Base-by-base conservation (phyloP, 2,329 filamentous ascomycete genomes). In the Cryphonectria carpinicola region DNA sequence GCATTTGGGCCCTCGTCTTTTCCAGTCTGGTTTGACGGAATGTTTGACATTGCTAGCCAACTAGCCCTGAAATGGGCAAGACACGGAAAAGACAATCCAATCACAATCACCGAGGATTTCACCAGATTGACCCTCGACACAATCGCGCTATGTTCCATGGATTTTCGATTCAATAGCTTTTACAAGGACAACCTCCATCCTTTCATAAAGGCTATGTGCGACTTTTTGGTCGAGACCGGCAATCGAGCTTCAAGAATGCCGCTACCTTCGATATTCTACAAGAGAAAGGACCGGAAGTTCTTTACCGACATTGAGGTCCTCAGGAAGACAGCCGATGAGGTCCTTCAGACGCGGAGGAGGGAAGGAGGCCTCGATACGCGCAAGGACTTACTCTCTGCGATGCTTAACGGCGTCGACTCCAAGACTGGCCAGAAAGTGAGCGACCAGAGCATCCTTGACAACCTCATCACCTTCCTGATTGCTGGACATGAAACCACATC, bases 401-500 rank as follows among this genome's bases (percentile, higher is more conserved):
- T 74, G 73, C 60, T 74, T 35, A 66, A 46, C 8, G 70, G 63
- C 39, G 66, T 66, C 35, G 74, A 75, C 52, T 70, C 74, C 4
- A 70, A 66, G 5, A 74, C 74, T 7, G 73, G 74, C 14, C 70
- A 72, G 69, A 70, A 65, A 8, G 68, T 74, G 52, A 73, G 69
- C 3, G 72, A 74, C 25, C 71, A 74, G 65, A 71, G 71, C 46
- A 73, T 74, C 41, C 64, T 69, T 1, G 70, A 72, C 58, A 69
- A 74, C 58, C 68, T 72, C 67, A 69, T 70, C 0, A 74, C 72
- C 5, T 74, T 74, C 58, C 66, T 74, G 67, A 72, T 73, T 35
- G 73, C 72, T 13, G 73, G 73, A 2, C 73, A 74, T 63, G 73
- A 74, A 28, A 74, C 73, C 4, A 71, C 72, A 7, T 67, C 72